Evolutionary conservation across 352 stramenopile species (phyloP), one percentile per base, ranked within the genome.

Genomic region (Phytophthora melonis): DNA sequence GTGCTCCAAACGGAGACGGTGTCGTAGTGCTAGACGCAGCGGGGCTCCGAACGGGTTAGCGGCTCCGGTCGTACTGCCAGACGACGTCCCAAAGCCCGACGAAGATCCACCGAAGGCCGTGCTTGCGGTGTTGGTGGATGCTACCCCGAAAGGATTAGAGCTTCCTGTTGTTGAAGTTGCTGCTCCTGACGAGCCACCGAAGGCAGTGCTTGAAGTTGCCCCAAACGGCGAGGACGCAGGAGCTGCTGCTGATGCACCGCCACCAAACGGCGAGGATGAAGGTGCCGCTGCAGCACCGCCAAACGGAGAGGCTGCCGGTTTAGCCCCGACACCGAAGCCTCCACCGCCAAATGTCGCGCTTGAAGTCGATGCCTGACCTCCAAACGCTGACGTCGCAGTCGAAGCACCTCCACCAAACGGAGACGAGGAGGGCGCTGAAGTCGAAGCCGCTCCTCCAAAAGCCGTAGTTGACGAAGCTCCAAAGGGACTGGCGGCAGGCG

Each of bases 401-500:
- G 55, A 32, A 11, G 64, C 11, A 49, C 21, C 63, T 36, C 57
- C 61, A 53, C 76, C 70, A 72, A 83, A 82, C 4, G 73, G 21
- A 14, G 79, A 80, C 7, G 72, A 69, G 2, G 72, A 67, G 2
- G 67, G 30, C 32, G 64, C 25, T 52, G 36, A 45, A 18, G 36
- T 45, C 16, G 66, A 30, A 58, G 62, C 39, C 5, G 61, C 56
- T 55, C 59, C 74, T 49, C 74, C 74, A 67, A 86, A 87, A 39
- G 68, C 23, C 58, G 64, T 66, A 27, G 64, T 66, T 27, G 41
- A 67, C 21, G 36, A 16, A 39, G 54, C 66, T 50, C 82, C 78
- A 63, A 87, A 90, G 9, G 75, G 75, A 70, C 68, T 84, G 23
- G 71, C 55, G 47, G 70, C 58, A 59, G 72, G 58, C 25, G 75